Percentiles rank a stretch among this genome's conserved stretches.
phyloP scores from a whole-genome alignment of 2,329 filamentous ascomycete genomes.

The Fusarium scirpi region DNA sequence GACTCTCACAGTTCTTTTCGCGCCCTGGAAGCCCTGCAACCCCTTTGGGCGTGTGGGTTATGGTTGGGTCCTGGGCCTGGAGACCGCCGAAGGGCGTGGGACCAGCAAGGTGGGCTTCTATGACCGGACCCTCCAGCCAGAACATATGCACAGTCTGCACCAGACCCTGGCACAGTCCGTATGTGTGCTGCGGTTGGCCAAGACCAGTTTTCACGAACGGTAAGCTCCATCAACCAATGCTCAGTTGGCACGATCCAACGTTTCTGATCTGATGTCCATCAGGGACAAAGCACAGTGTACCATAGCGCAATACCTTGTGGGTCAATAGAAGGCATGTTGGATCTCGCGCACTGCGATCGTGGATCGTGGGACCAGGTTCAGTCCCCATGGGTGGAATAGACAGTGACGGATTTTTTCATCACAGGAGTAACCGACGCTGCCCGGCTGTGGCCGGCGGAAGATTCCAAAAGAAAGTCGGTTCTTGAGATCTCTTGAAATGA shows the following conservation, averaged over 20 bases:
- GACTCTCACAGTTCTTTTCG: constrained; percentile 40
- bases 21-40: constrained; percentile 33
- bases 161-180: constrained; percentile 18
- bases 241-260: constrained; percentile 33
- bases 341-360: constrained; percentile 44
- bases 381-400: constrained; percentile 33
- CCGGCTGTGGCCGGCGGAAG: constrained; percentile 29
- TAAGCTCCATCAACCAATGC: constrained; percentile 17
- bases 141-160: constrained; percentile 30
- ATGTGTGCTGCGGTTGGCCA: constrained; percentile 27
- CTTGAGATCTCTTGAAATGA: constrained; percentile 1
- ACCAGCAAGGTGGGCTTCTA: constrained; percentile 30
- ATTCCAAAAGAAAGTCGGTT: not conserved
- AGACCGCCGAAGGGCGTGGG: constrained; percentile 37
- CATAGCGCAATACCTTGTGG: constrained; percentile 22
- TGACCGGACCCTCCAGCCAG: constrained; percentile 13
- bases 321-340: constrained; percentile 31
- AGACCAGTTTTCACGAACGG: constrained; percentile 18
- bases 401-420: constrained; percentile 16
- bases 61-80: constrained; percentile 31
- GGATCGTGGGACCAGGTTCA: constrained; percentile 44
- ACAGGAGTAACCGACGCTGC: constrained; percentile 36
- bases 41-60: constrained; percentile 40
- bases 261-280: constrained; percentile 38
- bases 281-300: constrained; percentile 21